Base-by-base conservation (phyloP, 75 land plant genomes). In the Adiantum capillusveneris region DNA sequence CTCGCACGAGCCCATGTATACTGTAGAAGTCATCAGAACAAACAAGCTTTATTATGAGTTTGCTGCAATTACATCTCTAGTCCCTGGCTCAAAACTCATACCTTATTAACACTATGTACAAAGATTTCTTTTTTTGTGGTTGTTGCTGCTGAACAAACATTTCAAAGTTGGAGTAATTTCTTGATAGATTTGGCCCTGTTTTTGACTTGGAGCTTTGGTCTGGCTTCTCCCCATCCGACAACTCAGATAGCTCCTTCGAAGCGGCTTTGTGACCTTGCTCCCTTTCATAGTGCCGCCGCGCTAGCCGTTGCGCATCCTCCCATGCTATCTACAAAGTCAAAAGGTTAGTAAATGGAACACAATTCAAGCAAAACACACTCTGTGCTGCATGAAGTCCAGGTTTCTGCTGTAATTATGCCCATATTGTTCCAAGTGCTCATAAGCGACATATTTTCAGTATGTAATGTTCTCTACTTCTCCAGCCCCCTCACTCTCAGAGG, bases 1-100 rank as follows among this genome's bases (percentile, higher is more conserved):
- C 85, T 22, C 84, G 76, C 20, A 83, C 79, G 42, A 83, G 73
- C 16, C 85, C 85, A 68, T 83, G 85, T 56, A 83, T 43, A 53
- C 85, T 83, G 76, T 59, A 67, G 14, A 19, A 28, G 3, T 34
- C n/a, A n/a, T n/a, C n/a, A n/a, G n/a, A n/a, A n/a, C n/a, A n/a
- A n/a, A n/a, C n/a, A n/a, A n/a, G n/a, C n/a, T n/a, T n/a, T n/a
- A n/a, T n/a, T n/a, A n/a, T n/a, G n/a, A n/a, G n/a, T n/a, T n/a
- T n/a, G n/a, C n/a, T n/a, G n/a, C n/a, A n/a, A n/a, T n/a, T n/a
- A n/a, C n/a, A n/a, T n/a, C n/a, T n/a, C n/a, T n/a, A n/a, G n/a
- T n/a, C n/a, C n/a, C n/a, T n/a, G n/a, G n/a, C n/a, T n/a, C n/a
- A n/a, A n/a, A n/a, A n/a, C n/a, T n/a, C n/a, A 45, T 62, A 62